Conservation (phyloP, 2,329 filamentous ascomycete genomes). For the Alternaria conjuncta region DNA sequence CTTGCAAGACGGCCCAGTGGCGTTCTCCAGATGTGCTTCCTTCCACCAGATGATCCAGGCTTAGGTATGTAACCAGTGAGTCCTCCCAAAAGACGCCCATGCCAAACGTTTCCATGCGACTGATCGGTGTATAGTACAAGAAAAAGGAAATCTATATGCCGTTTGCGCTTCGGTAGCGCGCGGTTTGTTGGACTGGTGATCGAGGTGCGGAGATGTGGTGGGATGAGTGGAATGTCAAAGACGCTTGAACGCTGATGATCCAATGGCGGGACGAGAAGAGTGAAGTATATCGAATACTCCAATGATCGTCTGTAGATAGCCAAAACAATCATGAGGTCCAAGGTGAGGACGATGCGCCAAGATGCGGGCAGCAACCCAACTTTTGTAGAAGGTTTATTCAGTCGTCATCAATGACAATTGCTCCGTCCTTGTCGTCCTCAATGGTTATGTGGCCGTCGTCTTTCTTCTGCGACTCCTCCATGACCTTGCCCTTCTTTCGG, state of each 20-base stretch:
- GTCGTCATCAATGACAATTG: slow-evolving; percentile 47
- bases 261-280: neutral
- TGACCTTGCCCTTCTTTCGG: slow-evolving; percentile 51
- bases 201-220: neutral
- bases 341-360: neutral
- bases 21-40: neutral
- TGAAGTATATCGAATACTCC: neutral
- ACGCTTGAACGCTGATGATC: neutral
- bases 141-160: slow-evolving; percentile 11
- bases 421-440: slow-evolving; percentile 44
- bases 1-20: slow-evolving; percentile 1
- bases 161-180: neutral
- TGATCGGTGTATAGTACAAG: slow-evolving; percentile 21
- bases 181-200: neutral
- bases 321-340: neutral
- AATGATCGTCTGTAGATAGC: neutral
- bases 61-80: slow-evolving; percentile 18
- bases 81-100: slow-evolving; percentile 14
- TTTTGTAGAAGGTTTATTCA: slow-evolving; percentile 9
- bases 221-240: neutral
- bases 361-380: neutral
- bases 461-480: slow-evolving; percentile 31
- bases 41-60: slow-evolving; percentile 6
- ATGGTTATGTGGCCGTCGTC: slow-evolving; percentile 45
- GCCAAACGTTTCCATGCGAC: slow-evolving; percentile 7